Evolutionary conservation across 2,329 filamentous ascomycete genomes (phyloP).

Genomic region (Aspergillus quadricinctus): DNA sequence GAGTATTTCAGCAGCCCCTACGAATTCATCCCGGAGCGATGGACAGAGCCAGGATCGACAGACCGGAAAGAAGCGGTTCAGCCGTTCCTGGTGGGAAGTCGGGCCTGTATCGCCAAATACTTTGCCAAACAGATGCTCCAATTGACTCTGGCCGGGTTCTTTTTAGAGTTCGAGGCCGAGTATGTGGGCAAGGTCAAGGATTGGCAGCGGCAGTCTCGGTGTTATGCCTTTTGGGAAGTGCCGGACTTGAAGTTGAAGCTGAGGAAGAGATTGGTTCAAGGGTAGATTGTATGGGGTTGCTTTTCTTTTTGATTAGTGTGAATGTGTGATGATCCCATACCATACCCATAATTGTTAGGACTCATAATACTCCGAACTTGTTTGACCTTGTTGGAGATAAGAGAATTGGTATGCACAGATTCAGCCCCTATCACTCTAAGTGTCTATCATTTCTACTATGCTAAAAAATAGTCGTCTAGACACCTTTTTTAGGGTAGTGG

Average conservation of each 20-base stretch:
- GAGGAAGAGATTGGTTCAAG: neutral
- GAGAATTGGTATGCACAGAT: too few relatives aligned
- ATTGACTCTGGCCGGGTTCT: constrained; percentile 19
- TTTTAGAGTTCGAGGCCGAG: constrained; percentile 21
- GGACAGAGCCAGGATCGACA: constrained; percentile 21
- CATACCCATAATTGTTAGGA: too few relatives aligned
- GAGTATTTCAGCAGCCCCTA: constrained; percentile 27
- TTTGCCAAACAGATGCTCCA: constrained; percentile 25
- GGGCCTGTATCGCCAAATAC: constrained; percentile 24
- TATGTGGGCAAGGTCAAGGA: constrained; percentile 19
- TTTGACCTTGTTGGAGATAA: neutral
- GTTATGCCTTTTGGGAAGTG: constrained; percentile 25
- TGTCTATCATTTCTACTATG: too few relatives aligned
- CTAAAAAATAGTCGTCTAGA: too few relatives aligned
- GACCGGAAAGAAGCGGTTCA: constrained; percentile 22
- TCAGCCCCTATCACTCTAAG: too few relatives aligned
- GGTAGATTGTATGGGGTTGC: neutral
- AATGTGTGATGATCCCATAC: too few relatives aligned
- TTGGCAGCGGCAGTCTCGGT: constrained; percentile 20
- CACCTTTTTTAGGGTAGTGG: too few relatives aligned
- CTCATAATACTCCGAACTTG: neutral
- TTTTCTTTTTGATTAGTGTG: too few relatives aligned
- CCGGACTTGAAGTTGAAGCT: constrained; percentile 19
- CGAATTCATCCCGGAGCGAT: constrained; percentile 30
- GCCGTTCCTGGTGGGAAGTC: constrained; percentile 22